Percentiles rank a stretch among this genome's conserved stretches.
phyloP scores from a whole-genome alignment of 2,329 filamentous ascomycete species.

The Periconia macrospinosa region DNA sequence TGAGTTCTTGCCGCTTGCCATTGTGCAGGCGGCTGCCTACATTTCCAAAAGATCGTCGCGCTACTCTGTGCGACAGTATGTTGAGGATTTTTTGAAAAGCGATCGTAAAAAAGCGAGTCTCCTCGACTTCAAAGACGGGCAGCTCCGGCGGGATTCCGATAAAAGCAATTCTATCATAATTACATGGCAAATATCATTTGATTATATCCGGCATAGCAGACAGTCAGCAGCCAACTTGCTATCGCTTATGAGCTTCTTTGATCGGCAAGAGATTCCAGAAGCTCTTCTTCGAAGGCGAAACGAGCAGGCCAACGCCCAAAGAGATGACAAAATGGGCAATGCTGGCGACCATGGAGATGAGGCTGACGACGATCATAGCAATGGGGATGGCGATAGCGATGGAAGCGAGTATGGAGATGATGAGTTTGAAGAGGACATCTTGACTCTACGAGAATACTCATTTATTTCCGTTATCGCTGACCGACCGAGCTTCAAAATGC shows the following conservation, averaged over 20 bases:
- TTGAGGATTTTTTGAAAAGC: constrained; percentile 42
- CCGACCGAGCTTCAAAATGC: constrained; percentile 1
- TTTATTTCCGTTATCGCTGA: not conserved
- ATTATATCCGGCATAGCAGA: constrained; percentile 34
- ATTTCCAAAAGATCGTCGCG: constrained; percentile 23
- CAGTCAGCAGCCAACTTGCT: constrained; percentile 45
- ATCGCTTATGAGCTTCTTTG: constrained; percentile 52
- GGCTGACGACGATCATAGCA: not conserved
- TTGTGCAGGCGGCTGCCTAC: too few species aligned
- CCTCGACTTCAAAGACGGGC: constrained; percentile 21
- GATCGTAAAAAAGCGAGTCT: constrained; percentile 26
- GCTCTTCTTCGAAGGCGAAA: constrained; percentile 23
- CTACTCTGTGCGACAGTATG: constrained; percentile 34
- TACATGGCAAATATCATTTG: constrained; percentile 39
- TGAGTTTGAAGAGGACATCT: constrained; percentile 6
- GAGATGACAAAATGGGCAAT: not conserved
- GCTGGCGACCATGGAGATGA: not conserved
- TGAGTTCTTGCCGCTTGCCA: constrained; percentile 39
- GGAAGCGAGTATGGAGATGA: constrained; percentile 11
- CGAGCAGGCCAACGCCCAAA: not conserved
- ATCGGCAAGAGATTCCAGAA: constrained; percentile 45
- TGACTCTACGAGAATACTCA: constrained; percentile 5
- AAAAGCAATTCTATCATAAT: constrained; percentile 40
- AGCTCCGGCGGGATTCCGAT: constrained; percentile 34
- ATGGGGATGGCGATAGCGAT: not conserved